phyloP scores from a whole-genome alignment of 2,329 filamentous ascomycete species.

The Xylaria sp. region DNA sequence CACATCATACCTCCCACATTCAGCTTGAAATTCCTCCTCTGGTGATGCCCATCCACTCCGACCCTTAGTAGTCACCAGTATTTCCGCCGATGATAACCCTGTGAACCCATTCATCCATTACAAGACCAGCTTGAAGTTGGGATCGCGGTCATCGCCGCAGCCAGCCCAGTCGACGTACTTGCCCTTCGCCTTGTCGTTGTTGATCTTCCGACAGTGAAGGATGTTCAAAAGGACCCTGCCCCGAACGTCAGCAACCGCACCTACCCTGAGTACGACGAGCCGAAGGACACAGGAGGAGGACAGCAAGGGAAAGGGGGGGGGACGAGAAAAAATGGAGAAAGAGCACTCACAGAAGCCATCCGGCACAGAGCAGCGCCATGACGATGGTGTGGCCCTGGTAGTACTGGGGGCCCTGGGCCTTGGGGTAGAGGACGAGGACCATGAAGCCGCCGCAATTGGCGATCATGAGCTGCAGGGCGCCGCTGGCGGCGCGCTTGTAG shows the following conservation, averaged over 20 bases:
- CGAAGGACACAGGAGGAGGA: too few relatives aligned
- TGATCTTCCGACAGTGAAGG: background rate
- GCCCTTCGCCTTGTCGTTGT: background rate
- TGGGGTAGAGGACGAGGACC: conserved; percentile 64
- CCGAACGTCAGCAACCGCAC: background rate
- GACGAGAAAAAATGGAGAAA: background rate
- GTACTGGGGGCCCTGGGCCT: conserved; percentile 57
- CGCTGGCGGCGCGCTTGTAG: conserved; percentile 70
- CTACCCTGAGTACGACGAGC: too few relatives aligned
- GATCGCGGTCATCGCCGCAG: background rate
- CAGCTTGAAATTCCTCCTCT: too few relatives aligned
- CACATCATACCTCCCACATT: too few relatives aligned
- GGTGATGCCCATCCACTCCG: too few relatives aligned
- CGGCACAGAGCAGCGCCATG: conserved; percentile 60
- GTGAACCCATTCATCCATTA: background rate
- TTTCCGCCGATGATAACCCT: background rate
- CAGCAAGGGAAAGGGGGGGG: too few relatives aligned
- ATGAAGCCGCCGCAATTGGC: conserved; percentile 71
- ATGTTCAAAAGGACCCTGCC: background rate
- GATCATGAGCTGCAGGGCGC: conserved; percentile 65
- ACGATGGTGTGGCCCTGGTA: conserved; percentile 65
- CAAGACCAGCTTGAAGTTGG: background rate
- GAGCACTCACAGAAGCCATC: conserved; percentile 65
- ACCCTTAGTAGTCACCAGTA: too few relatives aligned
- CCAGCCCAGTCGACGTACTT: background rate